Conservation (phyloP, 257 asterid genomes). For the Penstemon eatonii region DNA sequence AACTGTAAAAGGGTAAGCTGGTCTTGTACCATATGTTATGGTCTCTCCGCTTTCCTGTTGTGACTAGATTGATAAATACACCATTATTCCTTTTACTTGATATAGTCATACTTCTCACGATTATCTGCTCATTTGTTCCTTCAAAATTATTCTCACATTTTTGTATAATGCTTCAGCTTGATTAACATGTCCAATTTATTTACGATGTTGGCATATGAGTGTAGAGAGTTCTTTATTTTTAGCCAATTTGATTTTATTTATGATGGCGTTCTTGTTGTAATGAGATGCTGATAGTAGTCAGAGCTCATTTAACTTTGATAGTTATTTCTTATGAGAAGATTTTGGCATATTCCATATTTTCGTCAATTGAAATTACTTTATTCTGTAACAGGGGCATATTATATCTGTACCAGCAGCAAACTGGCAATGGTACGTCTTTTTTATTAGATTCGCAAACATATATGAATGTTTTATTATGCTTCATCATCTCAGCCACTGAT, state of each 20-base stretch:
- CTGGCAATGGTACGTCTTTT: slow-evolving; percentile 71
- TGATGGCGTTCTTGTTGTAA: slow-evolving; percentile 15
- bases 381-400: slow-evolving; percentile 71
- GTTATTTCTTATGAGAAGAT: slow-evolving; percentile 4
- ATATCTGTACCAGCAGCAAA: slow-evolving; percentile 63
- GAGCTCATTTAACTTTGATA: slow-evolving; percentile 10
- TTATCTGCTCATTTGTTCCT: too few relatives aligned
- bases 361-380: slow-evolving; percentile 25
- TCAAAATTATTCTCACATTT: too few relatives aligned
- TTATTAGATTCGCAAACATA: slow-evolving; percentile 11
- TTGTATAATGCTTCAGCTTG: background rate
- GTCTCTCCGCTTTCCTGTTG: slow-evolving; percentile 1
- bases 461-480: background rate
- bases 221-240: slow-evolving; percentile 5
- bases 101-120: background rate
- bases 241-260: background rate
- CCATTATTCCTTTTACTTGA: background rate
- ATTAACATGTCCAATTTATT: slow-evolving; percentile 1
- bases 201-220: background rate
- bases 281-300: slow-evolving; percentile 13
- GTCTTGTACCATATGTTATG: background rate
- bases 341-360: slow-evolving; percentile 20
- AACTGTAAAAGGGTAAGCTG: background rate
- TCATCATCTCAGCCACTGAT: background rate
- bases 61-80: slow-evolving; percentile 1